Conservation (phyloP, 164 flowering plant species). For the Akebia trifoliata region DNA sequence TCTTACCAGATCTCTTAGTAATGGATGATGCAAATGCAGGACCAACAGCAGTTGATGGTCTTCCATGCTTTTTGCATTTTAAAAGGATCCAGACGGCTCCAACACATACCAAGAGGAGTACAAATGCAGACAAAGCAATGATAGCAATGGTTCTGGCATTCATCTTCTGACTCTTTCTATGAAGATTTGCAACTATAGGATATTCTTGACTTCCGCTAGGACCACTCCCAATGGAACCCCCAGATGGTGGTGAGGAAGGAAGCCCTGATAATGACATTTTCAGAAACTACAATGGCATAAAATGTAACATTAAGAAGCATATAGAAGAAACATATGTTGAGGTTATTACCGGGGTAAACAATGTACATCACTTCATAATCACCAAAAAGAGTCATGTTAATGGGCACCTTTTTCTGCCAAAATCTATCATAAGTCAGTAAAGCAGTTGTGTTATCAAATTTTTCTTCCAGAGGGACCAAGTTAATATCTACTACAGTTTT, state of each 20-base stretch:
- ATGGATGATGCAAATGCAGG: slow-evolving; percentile 61
- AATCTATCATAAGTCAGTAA: slow-evolving; percentile 71
- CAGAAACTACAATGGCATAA: slow-evolving; percentile 8
- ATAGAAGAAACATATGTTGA: not conserved
- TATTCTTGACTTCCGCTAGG: slow-evolving; percentile 51
- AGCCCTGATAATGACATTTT: slow-evolving; percentile 45
- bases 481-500: slow-evolving; percentile 75
- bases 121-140: slow-evolving; percentile 68
- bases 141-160: slow-evolving; percentile 55
- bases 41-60: slow-evolving; percentile 70
- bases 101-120: slow-evolving; percentile 52
- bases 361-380: slow-evolving; percentile 60
- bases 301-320: not conserved
- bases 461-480: slow-evolving; percentile 90
- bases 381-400: slow-evolving; percentile 78
- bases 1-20: slow-evolving; percentile 74
- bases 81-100: slow-evolving; percentile 49
- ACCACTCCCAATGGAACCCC: too few relatives aligned
- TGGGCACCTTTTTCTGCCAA: slow-evolving; percentile 62
- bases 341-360: slow-evolving; percentile 67
- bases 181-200: slow-evolving; percentile 65
- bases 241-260: slow-evolving; percentile 63
- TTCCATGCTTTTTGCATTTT: slow-evolving; percentile 61
- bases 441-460: slow-evolving; percentile 93
- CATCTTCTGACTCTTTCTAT: slow-evolving; percentile 49